Percentiles rank a stretch among this genome's conserved stretches.
Evolutionary conservation across 2,329 filamentous ascomycete species (phyloP).

Genomic region (Cryphonectria radicalis): DNA sequence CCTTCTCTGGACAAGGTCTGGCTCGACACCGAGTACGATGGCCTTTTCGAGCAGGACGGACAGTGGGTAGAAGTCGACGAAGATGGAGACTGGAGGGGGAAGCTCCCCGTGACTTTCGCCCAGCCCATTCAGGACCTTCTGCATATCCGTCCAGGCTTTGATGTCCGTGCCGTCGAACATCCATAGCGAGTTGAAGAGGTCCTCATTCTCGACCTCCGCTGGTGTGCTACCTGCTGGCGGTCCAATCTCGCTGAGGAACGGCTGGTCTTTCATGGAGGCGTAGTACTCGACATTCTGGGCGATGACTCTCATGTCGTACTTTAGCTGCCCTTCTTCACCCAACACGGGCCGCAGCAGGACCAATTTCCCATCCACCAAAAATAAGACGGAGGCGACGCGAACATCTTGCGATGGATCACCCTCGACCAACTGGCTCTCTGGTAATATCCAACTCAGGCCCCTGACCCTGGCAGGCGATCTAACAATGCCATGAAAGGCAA

Average conservation of each 20-base stretch:
- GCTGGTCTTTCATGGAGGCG: constrained; percentile 86
- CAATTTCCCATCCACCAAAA: constrained; percentile 96
- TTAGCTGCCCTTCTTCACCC: constrained; percentile 80
- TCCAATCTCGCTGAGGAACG: constrained; percentile 43
- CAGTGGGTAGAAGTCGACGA: constrained; percentile 93
- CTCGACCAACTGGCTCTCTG: constrained; percentile 84
- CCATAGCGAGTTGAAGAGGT: constrained; percentile 88
- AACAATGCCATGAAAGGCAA: constrained; percentile 95
- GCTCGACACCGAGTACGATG: constrained; percentile 87
- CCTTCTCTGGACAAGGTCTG: constrained; percentile 88
- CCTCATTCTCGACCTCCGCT: constrained; percentile 44
- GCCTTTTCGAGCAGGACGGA: constrained; percentile 88
- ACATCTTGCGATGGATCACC: constrained; percentile 97
- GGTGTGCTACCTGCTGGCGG: constrained; percentile 34
- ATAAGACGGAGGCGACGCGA: constrained; percentile 87
- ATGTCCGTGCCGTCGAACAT: constrained; percentile 87
- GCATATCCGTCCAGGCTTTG: constrained; percentile 86
- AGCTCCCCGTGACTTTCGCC: constrained; percentile 70
- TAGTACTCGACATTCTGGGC: constrained; percentile 97
- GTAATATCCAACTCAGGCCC: constrained; percentile 93
- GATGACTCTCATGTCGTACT: constrained; percentile 98
- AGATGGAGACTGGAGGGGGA: constrained; percentile 74
- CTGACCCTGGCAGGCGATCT: constrained; percentile 89
- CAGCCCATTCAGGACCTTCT: constrained; percentile 77
- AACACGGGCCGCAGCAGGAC: constrained; percentile 87